Conservation (phyloP, 495 filamentous ascomycete genomes). For the Daldinia vernicosa region DNA sequence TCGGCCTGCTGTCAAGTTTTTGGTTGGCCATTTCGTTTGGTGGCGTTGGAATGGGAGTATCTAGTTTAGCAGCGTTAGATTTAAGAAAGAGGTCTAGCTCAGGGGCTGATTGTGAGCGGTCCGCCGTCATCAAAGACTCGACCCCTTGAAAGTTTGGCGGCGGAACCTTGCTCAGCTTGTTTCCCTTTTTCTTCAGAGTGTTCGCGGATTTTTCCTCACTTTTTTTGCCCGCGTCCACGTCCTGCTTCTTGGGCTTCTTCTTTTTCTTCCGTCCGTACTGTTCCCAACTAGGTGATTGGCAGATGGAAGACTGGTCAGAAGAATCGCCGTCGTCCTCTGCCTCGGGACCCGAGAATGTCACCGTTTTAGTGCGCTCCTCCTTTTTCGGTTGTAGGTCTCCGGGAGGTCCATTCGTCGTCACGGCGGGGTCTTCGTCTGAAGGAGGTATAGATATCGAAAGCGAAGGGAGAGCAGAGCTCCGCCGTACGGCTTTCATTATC, state of each 20-base stretch:
- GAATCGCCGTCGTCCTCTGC: conserved; percentile 45
- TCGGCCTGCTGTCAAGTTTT: conserved; percentile 33
- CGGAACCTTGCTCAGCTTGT: conserved; percentile 49
- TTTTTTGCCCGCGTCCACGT: conserved; percentile 54
- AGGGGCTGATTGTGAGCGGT: conserved; percentile 40
- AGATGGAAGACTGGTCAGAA: conserved; percentile 63
- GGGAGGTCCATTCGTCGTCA: conserved; percentile 29
- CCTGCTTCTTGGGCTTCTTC: conserved; percentile 56
- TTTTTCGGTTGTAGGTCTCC: conserved; percentile 33
- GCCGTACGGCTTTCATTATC: conserved; percentile 57
- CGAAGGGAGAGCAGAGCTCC: conserved; percentile 49
- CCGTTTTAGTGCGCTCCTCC: conserved; percentile 52
- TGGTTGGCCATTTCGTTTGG: conserved; percentile 23
- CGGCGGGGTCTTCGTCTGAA: conserved; percentile 26
- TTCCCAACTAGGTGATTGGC: conserved; percentile 66
- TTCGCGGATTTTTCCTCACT: conserved; percentile 52
- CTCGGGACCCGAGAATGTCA: conserved; percentile 52
- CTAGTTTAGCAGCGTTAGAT: conserved; percentile 30
- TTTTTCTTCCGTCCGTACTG: conserved; percentile 60
- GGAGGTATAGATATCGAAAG: conserved; percentile 57
- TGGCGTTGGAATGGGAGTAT: conserved; percentile 17
- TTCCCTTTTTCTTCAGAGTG: conserved; percentile 52
- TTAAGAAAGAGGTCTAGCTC: conserved; percentile 35
- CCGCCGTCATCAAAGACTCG: conserved; percentile 34
- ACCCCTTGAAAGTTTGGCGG: conserved; percentile 34